phyloP scores from a whole-genome alignment of 352 stramenopile genomes.

The Hyaloperonospora arabidopsidis region DNA sequence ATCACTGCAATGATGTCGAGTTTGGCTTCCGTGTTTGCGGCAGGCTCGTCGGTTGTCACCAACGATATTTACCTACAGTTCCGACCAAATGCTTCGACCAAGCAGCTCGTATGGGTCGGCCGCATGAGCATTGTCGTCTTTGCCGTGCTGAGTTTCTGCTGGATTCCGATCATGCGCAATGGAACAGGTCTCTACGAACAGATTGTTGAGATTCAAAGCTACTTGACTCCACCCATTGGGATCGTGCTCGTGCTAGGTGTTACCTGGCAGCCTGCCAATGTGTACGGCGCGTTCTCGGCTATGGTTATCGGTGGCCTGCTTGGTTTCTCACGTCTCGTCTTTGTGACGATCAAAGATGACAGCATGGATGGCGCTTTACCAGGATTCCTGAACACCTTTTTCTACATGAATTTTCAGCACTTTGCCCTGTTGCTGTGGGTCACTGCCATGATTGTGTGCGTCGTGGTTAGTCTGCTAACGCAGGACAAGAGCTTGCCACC shows the following conservation, averaged over 20 bases:
- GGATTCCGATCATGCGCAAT: conserved; percentile 56
- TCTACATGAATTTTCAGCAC: conserved; percentile 71
- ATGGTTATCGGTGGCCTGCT: conserved; percentile 44
- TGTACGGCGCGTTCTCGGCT: conserved; percentile 38
- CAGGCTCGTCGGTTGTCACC: conserved; percentile 51
- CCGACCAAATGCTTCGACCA: conserved; percentile 40
- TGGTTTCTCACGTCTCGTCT: conserved; percentile 43
- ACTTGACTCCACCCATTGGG: conserved; percentile 50
- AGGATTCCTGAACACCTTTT: conserved; percentile 39
- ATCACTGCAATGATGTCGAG: conserved; percentile 70
- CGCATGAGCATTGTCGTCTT: conserved; percentile 42
- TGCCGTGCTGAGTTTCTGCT: conserved; percentile 48
- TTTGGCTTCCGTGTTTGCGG: conserved; percentile 55
- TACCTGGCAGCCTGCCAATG: conserved; percentile 43
- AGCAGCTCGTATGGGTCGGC: conserved; percentile 54
- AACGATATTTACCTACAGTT: conserved; percentile 61
- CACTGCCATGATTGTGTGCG: conserved; percentile 37
- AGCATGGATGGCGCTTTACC: conserved; percentile 36
- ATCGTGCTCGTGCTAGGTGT: conserved; percentile 56
- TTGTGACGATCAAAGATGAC: conserved; percentile 47
- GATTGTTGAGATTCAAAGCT: conserved; percentile 57
- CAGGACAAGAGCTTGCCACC: conserved; percentile 29
- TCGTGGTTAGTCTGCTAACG: conserved; percentile 45
- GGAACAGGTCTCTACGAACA: conserved; percentile 55
- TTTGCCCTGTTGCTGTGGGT: conserved; percentile 54